Evolutionary conservation across 305 asterid species (phyloP).

Genomic region (Fraxinus sp.): DNA sequence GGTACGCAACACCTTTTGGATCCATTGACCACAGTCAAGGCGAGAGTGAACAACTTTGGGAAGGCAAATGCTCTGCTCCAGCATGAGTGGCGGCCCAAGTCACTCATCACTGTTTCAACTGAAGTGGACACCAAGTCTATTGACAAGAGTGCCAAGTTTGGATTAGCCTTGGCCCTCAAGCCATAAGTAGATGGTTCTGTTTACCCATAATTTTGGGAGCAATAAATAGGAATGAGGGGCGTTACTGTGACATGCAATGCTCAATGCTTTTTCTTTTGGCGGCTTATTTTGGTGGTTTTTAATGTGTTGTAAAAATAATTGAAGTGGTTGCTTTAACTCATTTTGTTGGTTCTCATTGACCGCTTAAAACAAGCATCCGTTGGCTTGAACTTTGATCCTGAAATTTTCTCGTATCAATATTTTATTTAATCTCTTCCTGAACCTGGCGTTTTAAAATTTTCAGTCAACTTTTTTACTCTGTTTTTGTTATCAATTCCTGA

Average conservation of each 20-base stretch:
- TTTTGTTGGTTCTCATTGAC: background rate
- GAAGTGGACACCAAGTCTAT: conserved; percentile 44
- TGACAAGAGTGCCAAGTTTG: background rate
- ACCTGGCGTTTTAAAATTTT: background rate
- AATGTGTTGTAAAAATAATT: background rate
- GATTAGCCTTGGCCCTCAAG: background rate
- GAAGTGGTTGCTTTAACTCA: background rate
- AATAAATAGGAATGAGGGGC: background rate
- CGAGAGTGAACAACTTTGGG: conserved; percentile 41
- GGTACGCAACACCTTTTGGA: conserved; percentile 46
- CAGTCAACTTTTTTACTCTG: background rate
- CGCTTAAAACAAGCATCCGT: background rate
- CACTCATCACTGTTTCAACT: conserved; percentile 43
- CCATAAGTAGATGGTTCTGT: background rate
- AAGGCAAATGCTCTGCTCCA: conserved; percentile 45
- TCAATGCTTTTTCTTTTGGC: background rate
- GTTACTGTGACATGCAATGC: background rate
- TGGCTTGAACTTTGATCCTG: background rate
- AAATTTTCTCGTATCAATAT: background rate
- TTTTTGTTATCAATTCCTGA: background rate
- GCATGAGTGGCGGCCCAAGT: conserved; percentile 53
- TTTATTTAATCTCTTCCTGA: background rate
- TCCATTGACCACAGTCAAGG: conserved; percentile 45
- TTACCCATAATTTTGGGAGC: background rate
- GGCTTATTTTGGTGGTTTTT: background rate